Evolutionary conservation across 352 stramenopile species (phyloP).

Genomic region (Globisporangium orthogonon): DNA sequence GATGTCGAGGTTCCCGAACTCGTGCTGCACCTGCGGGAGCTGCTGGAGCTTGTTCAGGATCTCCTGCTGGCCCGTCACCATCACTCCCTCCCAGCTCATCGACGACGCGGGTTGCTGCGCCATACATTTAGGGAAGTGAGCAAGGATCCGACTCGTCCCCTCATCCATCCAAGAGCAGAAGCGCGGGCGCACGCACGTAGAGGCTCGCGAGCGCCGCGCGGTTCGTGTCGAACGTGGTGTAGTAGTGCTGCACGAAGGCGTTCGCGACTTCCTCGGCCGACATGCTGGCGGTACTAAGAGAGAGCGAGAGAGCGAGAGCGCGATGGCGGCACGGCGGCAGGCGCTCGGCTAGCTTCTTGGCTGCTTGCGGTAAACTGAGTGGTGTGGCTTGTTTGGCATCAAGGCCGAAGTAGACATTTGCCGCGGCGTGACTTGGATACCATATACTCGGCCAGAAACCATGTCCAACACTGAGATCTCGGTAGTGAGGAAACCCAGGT

Average conservation of each 20-base stretch:
- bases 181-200: slow-evolving; percentile 48
- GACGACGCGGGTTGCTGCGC: slow-evolving; percentile 64
- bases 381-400: not conserved
- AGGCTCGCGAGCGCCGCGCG: slow-evolving; percentile 60
- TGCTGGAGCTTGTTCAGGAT: slow-evolving; percentile 89
- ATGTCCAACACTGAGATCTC: no score
- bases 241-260: slow-evolving; percentile 86
- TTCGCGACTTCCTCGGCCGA: slow-evolving; percentile 81
- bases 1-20: slow-evolving; percentile 89
- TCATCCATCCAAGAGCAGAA: no score
- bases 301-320: not conserved
- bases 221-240: slow-evolving; percentile 83
- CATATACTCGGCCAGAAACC: no score
- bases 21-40: slow-evolving; percentile 67
- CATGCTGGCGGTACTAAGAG: slow-evolving; percentile 32
- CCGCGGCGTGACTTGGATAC: no score
- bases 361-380: not conserved
- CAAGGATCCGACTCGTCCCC: no score
- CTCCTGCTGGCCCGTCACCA: slow-evolving; percentile 62
- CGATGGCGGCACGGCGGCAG: not conserved
- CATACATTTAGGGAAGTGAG: no score
- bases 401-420: no score
- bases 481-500: no score
- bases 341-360: not conserved
- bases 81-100: slow-evolving; percentile 74